phyloP scores from a whole-genome alignment of 306 rosid genomes.

The Glycine soja region DNA sequence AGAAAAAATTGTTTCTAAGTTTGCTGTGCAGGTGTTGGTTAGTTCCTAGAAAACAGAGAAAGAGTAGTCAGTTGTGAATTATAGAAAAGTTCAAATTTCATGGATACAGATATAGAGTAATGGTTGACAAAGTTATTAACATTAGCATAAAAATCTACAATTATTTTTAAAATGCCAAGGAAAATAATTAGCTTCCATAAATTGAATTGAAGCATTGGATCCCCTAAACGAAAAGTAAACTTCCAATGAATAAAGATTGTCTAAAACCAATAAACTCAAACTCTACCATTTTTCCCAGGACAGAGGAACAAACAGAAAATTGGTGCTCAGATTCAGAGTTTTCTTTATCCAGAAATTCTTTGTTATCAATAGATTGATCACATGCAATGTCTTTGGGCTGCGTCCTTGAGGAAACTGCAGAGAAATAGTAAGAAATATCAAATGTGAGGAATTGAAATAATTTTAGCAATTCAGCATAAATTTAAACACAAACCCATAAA shows the following conservation, averaged over 20 bases:
- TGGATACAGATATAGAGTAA: slow-evolving; percentile 18
- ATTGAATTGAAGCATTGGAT: slow-evolving; percentile 7
- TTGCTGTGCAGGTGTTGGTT: slow-evolving; percentile 51
- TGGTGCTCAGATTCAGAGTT: slow-evolving; percentile 41
- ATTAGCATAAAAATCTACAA: background rate
- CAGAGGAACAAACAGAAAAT: slow-evolving; percentile 45
- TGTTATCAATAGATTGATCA: slow-evolving; percentile 55
- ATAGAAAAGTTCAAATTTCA: slow-evolving; percentile 29
- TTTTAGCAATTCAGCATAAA: background rate
- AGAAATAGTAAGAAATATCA: slow-evolving; percentile 51
- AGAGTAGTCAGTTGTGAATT: slow-evolving; percentile 22
- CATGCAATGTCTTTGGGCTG: slow-evolving; percentile 53
- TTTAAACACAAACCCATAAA: slow-evolving; percentile 35
- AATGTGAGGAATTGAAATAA: slow-evolving; percentile 27
- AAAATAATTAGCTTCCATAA: background rate
- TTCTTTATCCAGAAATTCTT: slow-evolving; percentile 53
- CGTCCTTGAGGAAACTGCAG: slow-evolving; percentile 62
- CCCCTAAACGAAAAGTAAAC: slow-evolving; percentile 26
- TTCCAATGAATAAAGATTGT: slow-evolving; percentile 10
- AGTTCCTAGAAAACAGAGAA: slow-evolving; percentile 62
- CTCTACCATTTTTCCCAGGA: slow-evolving; percentile 60
- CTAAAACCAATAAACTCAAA: slow-evolving; percentile 42
- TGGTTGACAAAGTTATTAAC: slow-evolving; percentile 8
- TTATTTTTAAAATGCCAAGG: background rate
- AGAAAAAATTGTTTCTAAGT: slow-evolving; percentile 77